Percentiles rank a stretch among this genome's conserved stretches.
phyloP scores from a whole-genome alignment of 108 stramenopile species.

The Pseudonitzschia multistriata region DNA sequence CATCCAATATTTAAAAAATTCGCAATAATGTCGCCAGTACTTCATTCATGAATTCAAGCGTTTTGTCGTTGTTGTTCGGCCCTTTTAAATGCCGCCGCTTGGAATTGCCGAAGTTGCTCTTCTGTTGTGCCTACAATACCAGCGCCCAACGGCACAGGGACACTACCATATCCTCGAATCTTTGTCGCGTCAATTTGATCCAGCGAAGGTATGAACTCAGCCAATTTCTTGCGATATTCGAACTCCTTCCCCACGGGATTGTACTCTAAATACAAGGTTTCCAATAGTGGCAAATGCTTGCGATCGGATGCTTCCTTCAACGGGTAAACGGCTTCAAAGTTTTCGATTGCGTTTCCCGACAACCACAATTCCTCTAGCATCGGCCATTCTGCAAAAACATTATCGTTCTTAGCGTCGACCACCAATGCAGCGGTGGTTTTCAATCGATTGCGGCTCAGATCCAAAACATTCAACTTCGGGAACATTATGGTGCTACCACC shows the following conservation, averaged over 20 bases:
- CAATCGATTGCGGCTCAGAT: conserved; percentile 83
- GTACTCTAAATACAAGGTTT: conserved; percentile 95
- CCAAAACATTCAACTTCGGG: conserved; percentile 58
- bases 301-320: conserved; percentile 38
- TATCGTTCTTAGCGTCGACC: conserved; percentile 3
- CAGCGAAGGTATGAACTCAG: conserved; percentile 71
- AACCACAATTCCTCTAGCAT: conserved; percentile 93
- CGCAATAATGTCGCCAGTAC: no score
- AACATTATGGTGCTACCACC: conserved; percentile 64
- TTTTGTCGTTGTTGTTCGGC: conserved; percentile 31
- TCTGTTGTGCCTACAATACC: conserved; percentile 17
- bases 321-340: conserved; percentile 73
- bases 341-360: conserved; percentile 90
- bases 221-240: conserved; percentile 81
- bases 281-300: conserved; percentile 45
- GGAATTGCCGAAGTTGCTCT: conserved; percentile 33
- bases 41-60: not conserved
- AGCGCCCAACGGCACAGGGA: conserved; percentile 9
- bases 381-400: conserved; percentile 22
- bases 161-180: conserved; percentile 48
- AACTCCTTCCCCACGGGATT: conserved; percentile 89
- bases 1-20: no score
- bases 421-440: conserved; percentile 65
- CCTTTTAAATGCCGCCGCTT: conserved; percentile 33
- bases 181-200: conserved; percentile 86